Base-by-base conservation (phyloP, 1,284 basidiomycete genomes). In the Papiliotrema flavescens region DNA sequence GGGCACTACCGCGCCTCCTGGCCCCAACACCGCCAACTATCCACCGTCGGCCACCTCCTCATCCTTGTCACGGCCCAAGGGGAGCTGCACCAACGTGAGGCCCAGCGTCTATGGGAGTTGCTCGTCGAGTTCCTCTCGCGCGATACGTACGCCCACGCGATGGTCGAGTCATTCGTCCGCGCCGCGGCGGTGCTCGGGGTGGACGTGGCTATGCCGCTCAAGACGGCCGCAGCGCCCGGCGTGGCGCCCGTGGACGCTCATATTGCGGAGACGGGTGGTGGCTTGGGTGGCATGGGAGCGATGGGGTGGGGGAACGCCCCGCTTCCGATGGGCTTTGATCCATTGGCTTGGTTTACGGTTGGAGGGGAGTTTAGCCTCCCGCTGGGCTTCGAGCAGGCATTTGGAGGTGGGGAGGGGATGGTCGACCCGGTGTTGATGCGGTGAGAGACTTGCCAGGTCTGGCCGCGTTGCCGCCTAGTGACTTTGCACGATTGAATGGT, bases 21-120 rank as follows among this genome's bases (percentile, higher is more conserved):
- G 65, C 65, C 65, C 13, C 63, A 66, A 43, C 45, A 63, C 8
- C 56, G 55, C 14, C 57, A 58, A 15, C 49, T 66, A 14, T 52
- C 56, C 1, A 41, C 55, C 5, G 58, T 54, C 43, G 61, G 59
- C 8, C 65, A 64, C 22, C 50, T 64, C 3, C 57, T 66, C 22
- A 57, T 66, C 19, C 56, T 64, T 2, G 55, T 56, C 32, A 53
- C 54, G 37, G 53, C 54, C 20, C 47, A 47, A 7, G 62, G 62
- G 14, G 62, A 64, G 47, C 39, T 61, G 8, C 62, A 64, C 28
- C 40, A 19, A 7, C 52, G 53, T 9, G 62, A 64, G 26, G 53
- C 54, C 1, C 44, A 45, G 17, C 24, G n/a, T 9, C 53, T 64
- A 15, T 61, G 57, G 52, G 51, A 49, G 35, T 48, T 52, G 43